Evolutionary conservation across 2,329 filamentous ascomycete genomes (phyloP).

Genomic region (Mycosphaerella arachidis): DNA sequence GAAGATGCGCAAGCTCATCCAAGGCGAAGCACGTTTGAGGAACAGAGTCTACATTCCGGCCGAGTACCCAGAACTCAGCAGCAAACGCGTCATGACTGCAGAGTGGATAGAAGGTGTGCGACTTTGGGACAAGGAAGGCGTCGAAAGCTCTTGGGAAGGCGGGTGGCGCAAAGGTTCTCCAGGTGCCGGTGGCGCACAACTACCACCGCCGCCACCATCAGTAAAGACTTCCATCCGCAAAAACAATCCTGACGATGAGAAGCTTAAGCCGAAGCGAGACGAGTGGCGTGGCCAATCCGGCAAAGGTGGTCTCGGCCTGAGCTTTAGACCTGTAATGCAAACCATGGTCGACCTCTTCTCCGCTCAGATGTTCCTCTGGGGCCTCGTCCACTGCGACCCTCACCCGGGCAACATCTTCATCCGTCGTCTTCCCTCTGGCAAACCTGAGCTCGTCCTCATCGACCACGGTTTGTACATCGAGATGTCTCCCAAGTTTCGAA

Average conservation of each 20-base stretch:
- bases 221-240: slow-evolving; percentile 26
- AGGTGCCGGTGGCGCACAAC: slow-evolving; percentile 64
- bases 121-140: slow-evolving; percentile 83
- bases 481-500: slow-evolving; percentile 77
- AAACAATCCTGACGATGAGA: slow-evolving; percentile 52
- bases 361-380: slow-evolving; percentile 98
- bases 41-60: slow-evolving; percentile 83
- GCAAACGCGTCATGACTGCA: slow-evolving; percentile 79
- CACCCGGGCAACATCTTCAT: slow-evolving; percentile 98
- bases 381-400: slow-evolving; percentile 90
- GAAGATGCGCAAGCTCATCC: slow-evolving; percentile 73
- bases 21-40: slow-evolving; percentile 68
- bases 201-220: slow-evolving; percentile 48
- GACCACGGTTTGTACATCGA: slow-evolving; percentile 96
- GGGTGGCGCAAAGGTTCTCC: slow-evolving; percentile 71
- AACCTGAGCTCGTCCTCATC: slow-evolving; percentile 86
- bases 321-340: slow-evolving; percentile 82
- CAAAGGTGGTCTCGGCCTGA: slow-evolving; percentile 77
- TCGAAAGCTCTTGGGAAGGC: slow-evolving; percentile 73
- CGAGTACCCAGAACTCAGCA: slow-evolving; percentile 77
- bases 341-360: slow-evolving; percentile 95
- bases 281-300: slow-evolving; percentile 70
- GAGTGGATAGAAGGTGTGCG: slow-evolving; percentile 97
- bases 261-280: slow-evolving; percentile 73
- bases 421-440: slow-evolving; percentile 74